Conservation (phyloP, 139 green algal species). For the Closterium sp. region DNA sequence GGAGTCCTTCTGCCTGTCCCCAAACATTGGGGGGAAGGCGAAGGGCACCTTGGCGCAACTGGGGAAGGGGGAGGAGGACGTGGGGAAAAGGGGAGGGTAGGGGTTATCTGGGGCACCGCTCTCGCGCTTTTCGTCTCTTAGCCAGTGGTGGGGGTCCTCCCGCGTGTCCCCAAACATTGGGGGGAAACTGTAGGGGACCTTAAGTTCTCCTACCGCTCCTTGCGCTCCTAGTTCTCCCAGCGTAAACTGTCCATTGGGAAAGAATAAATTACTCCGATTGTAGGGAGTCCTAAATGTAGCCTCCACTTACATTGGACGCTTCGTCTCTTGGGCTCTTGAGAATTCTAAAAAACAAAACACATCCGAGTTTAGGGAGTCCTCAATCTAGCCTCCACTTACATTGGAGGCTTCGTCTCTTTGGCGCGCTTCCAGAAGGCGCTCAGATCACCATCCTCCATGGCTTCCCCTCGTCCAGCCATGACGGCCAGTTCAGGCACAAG, state of each 20-base stretch:
- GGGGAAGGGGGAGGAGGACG: neutral
- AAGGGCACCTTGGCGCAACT: neutral
- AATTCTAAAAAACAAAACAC: too few relatives aligned
- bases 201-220: too few relatives aligned
- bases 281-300: too few relatives aligned
- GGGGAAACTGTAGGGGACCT: neutral
- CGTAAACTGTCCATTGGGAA: too few relatives aligned
- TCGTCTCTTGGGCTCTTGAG: too few relatives aligned
- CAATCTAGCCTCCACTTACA: neutral
- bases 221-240: too few relatives aligned
- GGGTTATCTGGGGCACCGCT: neutral
- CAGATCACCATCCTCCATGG: neutral
- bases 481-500: neutral
- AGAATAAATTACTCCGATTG: too few relatives aligned
- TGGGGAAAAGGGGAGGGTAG: neutral
- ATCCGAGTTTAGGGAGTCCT: too few relatives aligned
- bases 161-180: constrained; percentile 1
- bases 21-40: neutral
- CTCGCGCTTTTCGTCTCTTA: constrained; percentile 14
- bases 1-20: neutral
- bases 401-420: neutral
- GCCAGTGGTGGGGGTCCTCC: constrained; percentile 27
- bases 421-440: neutral
- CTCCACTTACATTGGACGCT: too few relatives aligned
- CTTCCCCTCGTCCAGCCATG: neutral